phyloP scores from a whole-genome alignment of 1,284 basidiomycete genomes.

The Neolentinus lepideus region DNA sequence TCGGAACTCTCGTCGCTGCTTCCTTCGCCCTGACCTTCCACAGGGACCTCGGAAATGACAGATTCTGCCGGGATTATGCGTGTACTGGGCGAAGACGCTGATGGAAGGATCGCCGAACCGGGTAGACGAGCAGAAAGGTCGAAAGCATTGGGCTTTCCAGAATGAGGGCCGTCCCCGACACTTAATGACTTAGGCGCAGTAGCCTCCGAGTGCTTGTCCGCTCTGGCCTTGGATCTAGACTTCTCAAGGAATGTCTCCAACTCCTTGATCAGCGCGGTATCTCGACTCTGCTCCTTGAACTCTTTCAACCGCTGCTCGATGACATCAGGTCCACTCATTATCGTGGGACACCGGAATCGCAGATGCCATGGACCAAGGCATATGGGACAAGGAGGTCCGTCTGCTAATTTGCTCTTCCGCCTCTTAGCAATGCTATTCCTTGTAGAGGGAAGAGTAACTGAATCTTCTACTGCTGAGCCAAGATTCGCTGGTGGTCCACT shows the following conservation, averaged over 20 bases:
- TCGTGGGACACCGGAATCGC: slow-evolving; percentile 14
- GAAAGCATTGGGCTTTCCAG: neutral
- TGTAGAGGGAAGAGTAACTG: neutral
- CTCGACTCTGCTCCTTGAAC: slow-evolving; percentile 8
- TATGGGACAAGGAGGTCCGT: slow-evolving; percentile 11
- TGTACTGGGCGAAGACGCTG: neutral
- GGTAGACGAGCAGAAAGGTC: neutral
- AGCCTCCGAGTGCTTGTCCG: neutral
- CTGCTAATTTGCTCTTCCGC: slow-evolving; percentile 5
- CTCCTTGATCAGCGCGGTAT: slow-evolving; percentile 11
- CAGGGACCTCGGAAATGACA: slow-evolving; percentile 20
- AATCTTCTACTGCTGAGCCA: too few relatives aligned
- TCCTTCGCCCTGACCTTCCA: slow-evolving; percentile 21
- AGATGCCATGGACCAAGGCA: slow-evolving; percentile 13
- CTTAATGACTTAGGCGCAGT: neutral
- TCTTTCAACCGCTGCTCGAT: slow-evolving; percentile 14
- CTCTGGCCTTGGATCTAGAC: neutral
- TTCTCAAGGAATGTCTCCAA: slow-evolving; percentile 11
- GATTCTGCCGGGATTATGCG: slow-evolving; percentile 18
- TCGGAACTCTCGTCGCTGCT: slow-evolving; percentile 20
- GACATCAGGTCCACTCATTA: slow-evolving; percentile 12
- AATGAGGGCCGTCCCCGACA: neutral
- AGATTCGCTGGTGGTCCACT: neutral
- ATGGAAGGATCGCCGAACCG: neutral
- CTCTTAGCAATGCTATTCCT: neutral